These are phyloP conservation scores for Podospora australis DNA, from an alignment of 495 filamentous ascomycete genomes.

Conservation along the genomic window DNA sequence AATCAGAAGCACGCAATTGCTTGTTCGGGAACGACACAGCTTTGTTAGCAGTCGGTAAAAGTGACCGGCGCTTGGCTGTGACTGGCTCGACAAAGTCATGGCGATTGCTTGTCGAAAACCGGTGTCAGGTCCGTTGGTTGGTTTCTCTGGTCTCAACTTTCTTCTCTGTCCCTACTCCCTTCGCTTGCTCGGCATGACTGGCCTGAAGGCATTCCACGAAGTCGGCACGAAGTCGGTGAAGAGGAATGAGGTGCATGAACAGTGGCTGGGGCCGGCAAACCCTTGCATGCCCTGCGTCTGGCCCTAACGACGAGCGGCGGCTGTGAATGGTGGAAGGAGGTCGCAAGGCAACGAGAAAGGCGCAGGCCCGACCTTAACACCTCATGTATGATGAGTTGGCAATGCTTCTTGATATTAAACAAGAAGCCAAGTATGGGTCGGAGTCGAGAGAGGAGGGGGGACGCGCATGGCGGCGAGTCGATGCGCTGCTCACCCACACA, in stretches of 20 bases:
- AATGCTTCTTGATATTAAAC: constrained; percentile 63
- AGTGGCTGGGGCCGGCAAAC: constrained; percentile 40
- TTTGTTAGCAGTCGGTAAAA: constrained; percentile 13
- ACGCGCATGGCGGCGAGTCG: constrained; percentile 10
- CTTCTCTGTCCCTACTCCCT: background rate
- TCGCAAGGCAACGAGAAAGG: constrained; percentile 41
- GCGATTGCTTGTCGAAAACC: too few relatives aligned
- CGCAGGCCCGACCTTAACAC: constrained; percentile 50
- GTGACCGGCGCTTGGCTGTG: constrained; percentile 13
- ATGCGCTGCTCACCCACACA: constrained; percentile 6
- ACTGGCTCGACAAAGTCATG: constrained; percentile 3
- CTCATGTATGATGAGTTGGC: constrained; percentile 90
- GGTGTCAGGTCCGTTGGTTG: too few relatives aligned
- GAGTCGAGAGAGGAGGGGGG: constrained; percentile 10
- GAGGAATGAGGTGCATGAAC: constrained; percentile 52
- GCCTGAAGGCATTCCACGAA: constrained; percentile 47
- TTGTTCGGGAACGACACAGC: constrained; percentile 18
- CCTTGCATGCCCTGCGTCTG: constrained; percentile 38
- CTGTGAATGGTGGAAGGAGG: constrained; percentile 29
- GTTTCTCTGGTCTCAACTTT: background rate
- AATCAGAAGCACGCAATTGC: constrained; percentile 27
- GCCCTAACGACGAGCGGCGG: constrained; percentile 28
- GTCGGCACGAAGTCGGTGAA: constrained; percentile 43
- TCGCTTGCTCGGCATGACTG: constrained; percentile 31
- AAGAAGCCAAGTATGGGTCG: constrained; percentile 30